These are phyloP conservation scores for Fusarium nurragi DNA, from an alignment of 2,329 filamentous ascomycete genomes.

Conservation along the genomic window DNA sequence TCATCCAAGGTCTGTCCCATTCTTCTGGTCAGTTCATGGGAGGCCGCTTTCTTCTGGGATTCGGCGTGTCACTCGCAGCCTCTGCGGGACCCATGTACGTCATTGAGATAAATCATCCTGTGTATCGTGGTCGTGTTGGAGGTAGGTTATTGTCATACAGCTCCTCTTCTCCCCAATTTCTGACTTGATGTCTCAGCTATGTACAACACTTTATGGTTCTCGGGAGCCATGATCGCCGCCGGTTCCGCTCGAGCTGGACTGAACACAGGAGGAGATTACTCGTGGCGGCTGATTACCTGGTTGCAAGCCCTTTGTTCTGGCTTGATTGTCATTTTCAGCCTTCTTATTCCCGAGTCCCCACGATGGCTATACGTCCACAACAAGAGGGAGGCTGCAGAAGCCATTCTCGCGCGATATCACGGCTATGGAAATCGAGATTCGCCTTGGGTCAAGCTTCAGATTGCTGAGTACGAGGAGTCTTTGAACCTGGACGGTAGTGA, in stretches of 20 bases:
- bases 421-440: not conserved
- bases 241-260: not conserved
- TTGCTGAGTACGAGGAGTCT: not conserved
- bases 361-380: not conserved
- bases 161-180: not conserved
- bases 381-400: not conserved
- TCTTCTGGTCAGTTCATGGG: not conserved
- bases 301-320: not conserved
- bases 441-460: not conserved
- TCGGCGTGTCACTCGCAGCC: not conserved
- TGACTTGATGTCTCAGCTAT: not conserved
- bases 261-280: not conserved
- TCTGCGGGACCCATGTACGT: constrained; percentile 1
- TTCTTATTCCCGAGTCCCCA: not conserved
- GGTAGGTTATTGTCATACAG: not conserved
- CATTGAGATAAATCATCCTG: not conserved
- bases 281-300: not conserved
- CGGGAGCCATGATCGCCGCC: not conserved
- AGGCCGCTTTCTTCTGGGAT: not conserved
- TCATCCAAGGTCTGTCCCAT: not conserved
- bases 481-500: not conserved
- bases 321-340: not conserved
- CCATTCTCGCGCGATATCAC: not conserved
- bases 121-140: not conserved
- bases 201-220: not conserved